phyloP scores from a whole-genome alignment of 2,329 filamentous ascomycete genomes.

The Coniochaeta hoffmannii region DNA sequence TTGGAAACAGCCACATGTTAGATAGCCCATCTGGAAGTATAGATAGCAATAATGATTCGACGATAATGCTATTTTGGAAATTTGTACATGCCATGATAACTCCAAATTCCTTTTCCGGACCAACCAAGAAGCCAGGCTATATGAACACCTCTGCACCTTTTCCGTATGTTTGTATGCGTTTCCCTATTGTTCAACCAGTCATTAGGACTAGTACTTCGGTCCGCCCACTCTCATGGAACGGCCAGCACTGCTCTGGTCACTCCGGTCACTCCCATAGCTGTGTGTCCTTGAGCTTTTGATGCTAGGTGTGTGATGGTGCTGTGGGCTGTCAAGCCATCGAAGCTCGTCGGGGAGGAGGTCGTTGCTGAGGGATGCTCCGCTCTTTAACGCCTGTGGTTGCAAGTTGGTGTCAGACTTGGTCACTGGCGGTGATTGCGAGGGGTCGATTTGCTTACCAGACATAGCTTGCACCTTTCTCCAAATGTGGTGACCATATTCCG shows the following conservation, averaged over 20 bases:
- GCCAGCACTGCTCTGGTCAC: constrained; percentile 5
- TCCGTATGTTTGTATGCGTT: neutral
- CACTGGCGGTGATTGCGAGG: constrained; percentile 5
- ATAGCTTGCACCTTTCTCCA: constrained; percentile 28
- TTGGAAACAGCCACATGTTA: too few relatives aligned
- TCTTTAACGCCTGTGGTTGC: constrained; percentile 15
- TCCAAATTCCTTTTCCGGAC: neutral
- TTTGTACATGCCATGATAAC: neutral
- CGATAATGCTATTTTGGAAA: neutral
- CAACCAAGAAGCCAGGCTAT: neutral
- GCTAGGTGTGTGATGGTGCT: neutral
- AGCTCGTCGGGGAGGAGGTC: constrained; percentile 16
- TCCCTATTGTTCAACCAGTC: neutral
- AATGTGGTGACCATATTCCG: constrained; percentile 27
- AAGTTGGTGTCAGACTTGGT: constrained; percentile 6
- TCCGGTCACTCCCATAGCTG: neutral
- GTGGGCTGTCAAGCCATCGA: constrained; percentile 8
- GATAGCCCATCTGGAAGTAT: neutral
- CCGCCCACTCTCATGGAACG: constrained; percentile 3
- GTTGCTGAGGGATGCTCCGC: constrained; percentile 18
- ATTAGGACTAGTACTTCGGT: neutral
- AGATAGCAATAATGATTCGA: neutral
- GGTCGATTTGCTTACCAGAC: constrained; percentile 19
- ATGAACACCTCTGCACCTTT: neutral
- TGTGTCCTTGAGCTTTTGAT: constrained; percentile 2